Conservation (phyloP, 768 basidiomycete species). For the Collybia mongolica region DNA sequence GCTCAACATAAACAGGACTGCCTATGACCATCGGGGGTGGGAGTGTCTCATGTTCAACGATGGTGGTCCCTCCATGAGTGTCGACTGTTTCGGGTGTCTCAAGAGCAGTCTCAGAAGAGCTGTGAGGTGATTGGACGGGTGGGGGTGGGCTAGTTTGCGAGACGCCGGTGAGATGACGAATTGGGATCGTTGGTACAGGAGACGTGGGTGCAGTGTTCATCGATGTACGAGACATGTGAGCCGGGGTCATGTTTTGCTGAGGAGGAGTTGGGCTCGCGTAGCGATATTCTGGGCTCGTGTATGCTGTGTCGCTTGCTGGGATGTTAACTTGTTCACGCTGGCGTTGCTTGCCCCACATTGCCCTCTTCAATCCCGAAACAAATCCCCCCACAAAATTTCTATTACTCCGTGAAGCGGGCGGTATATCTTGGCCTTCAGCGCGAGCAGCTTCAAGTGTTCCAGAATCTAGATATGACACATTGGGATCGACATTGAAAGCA, state of each 20-base stretch:
- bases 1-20: conserved; percentile 24
- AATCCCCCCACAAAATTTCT: conserved; percentile 9
- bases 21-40: conserved; percentile 5
- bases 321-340: neutral
- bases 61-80: conserved; percentile 10
- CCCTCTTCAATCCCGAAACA: conserved; percentile 10
- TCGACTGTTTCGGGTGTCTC: conserved; percentile 2
- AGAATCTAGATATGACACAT: conserved; percentile 8
- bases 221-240: neutral
- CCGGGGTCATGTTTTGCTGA: neutral
- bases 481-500: conserved; percentile 13
- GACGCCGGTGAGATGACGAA: too few species aligned
- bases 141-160: neutral
- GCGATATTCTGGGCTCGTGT: neutral
- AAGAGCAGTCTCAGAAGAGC: conserved; percentile 6
- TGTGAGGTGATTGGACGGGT: neutral
- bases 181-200: neutral
- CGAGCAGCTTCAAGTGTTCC: neutral
- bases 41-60: conserved; percentile 8
- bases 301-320: neutral
- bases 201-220: neutral
- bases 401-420: neutral
- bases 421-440: neutral
- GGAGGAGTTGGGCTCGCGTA: neutral
- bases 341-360: conserved; percentile 3